Base-by-base conservation (phyloP, 805 yeast genomes). In the Crinitomyces ghanaensis region DNA sequence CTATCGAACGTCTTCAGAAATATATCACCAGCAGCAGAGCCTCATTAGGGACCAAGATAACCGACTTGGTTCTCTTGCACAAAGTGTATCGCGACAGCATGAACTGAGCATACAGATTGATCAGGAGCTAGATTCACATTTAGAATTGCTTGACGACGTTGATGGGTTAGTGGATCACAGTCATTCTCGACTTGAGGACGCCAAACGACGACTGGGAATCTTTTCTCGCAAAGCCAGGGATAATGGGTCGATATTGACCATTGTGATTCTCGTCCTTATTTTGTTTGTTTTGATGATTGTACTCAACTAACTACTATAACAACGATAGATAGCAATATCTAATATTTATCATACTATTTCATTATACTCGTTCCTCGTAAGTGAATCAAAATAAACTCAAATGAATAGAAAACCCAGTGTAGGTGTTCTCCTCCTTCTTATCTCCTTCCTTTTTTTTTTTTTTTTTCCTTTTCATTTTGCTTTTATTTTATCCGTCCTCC, bases 211-310 rank as follows among this genome's bases (percentile, higher is more conserved):
- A 4, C 53, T 60, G 30, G 56, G 43, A 33, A 38, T 35, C 19
- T 58, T 61, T 34, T 58, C 63, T 17, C 46, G 54, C 12, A 51
- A 50, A 38, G 54, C 60, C n/a, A 50, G 55, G 30, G 59, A 58
- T 38, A 50, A 57, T 34, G 63, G 64, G 11, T 53, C 60, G 5
- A 20, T 42, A 27, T 35, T 56, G 18, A 54, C 60, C 11, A 55
- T 56, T 28, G 48, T 51, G 36, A 42, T 57, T 21, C 41, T 57
- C 18, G 49, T 57, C 19, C 33, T 57, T 19, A 49, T 53, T 13
- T 48, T 61, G 20, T 42, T 57, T 17, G 44, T 61, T 32, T 45
- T 61, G 15, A 43, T 61, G 15, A 47, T 59, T 5, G 42, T 61
- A 12, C 35, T 57, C 34, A 48, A 40, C 19, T 48, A 28, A 33